Conservation (phyloP, 768 basidiomycete genomes). For the Rhodotorula kratochvilovae region DNA sequence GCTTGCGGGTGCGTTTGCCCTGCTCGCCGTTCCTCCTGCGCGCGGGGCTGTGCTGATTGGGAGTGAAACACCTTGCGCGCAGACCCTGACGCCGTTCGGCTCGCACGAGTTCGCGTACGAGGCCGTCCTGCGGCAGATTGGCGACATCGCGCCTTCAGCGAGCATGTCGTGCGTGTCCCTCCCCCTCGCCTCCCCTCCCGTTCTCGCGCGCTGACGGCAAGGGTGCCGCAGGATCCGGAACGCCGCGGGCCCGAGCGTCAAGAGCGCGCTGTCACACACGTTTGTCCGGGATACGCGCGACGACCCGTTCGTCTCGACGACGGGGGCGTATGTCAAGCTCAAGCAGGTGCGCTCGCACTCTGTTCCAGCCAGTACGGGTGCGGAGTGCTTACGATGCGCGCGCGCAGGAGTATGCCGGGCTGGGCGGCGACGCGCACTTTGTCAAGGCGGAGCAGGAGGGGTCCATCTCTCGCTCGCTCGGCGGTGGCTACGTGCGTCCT, state of each 20-base stretch:
- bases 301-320: slow-evolving; percentile 60
- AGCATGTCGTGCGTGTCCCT: slow-evolving; percentile 64
- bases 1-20: slow-evolving; percentile 57
- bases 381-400: neutral
- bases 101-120: slow-evolving; percentile 80
- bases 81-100: slow-evolving; percentile 41
- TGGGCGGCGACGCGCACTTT: slow-evolving; percentile 73
- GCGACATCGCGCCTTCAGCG: slow-evolving; percentile 65
- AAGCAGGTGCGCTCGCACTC: slow-evolving; percentile 46
- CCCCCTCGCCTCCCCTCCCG: neutral
- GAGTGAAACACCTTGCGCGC: slow-evolving; percentile 5
- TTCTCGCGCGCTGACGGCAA: too few species aligned
- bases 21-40: slow-evolving; percentile 53
- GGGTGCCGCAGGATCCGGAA: slow-evolving; percentile 63
- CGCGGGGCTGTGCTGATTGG: neutral
- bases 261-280: slow-evolving; percentile 77
- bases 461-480: slow-evolving; percentile 59
- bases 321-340: slow-evolving; percentile 62
- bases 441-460: slow-evolving; percentile 68
- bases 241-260: slow-evolving; percentile 70
- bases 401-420: slow-evolving; percentile 61
- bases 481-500: neutral
- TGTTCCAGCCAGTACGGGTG: neutral
- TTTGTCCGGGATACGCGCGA: slow-evolving; percentile 72
- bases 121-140: slow-evolving; percentile 69